A percentile compares a stretch with the other conserved stretches of the same genome.
Evolutionary conservation across 2,329 filamentous ascomycete genomes (phyloP).

Genomic region (Hypoxylon rubiginosum): DNA sequence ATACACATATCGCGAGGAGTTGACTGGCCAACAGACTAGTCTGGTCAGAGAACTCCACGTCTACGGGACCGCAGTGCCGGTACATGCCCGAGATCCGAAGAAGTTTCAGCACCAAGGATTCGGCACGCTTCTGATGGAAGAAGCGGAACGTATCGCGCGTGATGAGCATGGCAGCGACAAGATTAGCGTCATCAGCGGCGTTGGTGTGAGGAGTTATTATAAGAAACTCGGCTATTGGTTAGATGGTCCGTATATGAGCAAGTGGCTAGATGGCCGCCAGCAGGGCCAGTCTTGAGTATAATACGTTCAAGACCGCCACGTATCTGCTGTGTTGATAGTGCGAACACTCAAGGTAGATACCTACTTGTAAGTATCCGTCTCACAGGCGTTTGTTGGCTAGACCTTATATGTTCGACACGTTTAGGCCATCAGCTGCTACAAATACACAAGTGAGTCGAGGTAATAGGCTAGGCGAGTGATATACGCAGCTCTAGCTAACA

Average conservation of each 20-base stretch:
- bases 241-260: conserved; percentile 88
- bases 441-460: background rate
- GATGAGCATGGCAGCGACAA: conserved; percentile 95
- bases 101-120: conserved; percentile 99
- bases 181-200: conserved; percentile 97
- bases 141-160: conserved; percentile 93
- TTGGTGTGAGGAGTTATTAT: conserved; percentile 96
- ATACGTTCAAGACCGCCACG: background rate
- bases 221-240: conserved; percentile 92
- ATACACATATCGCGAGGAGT: conserved; percentile 91
- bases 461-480: background rate
- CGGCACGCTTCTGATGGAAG: conserved; percentile 96
- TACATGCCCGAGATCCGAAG: conserved; percentile 92
- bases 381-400: background rate
- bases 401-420: background rate
- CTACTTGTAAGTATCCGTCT: too few species aligned
- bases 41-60: conserved; percentile 96
- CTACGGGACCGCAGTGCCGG: conserved; percentile 96
- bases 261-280: conserved; percentile 68
- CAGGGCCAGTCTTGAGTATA: conserved; percentile 33
- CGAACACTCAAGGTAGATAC: background rate
- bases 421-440: background rate
- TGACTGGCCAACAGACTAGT: conserved; percentile 87
- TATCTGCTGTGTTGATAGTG: background rate
- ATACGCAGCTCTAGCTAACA: background rate